A percentile compares a stretch with the other conserved stretches of the same genome.
These are phyloP conservation scores for Colletotrichum cordylinicola DNA, from an alignment of 2,329 filamentous ascomycete genomes.

Conservation along the genomic window DNA sequence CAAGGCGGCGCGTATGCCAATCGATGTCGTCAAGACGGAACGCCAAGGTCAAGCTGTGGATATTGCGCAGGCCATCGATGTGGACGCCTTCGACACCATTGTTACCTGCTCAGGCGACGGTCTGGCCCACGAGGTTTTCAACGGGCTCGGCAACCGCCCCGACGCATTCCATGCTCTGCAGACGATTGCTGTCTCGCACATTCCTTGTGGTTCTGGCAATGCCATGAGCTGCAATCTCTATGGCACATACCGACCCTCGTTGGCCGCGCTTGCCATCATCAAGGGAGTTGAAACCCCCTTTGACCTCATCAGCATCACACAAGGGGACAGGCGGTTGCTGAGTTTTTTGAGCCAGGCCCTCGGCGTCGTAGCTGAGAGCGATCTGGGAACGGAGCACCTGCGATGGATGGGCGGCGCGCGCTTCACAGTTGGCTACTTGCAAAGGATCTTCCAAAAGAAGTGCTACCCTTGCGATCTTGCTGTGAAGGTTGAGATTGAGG, in stretches of 20 bases:
- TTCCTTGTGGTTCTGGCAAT: slow-evolving; percentile 94
- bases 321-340: slow-evolving; percentile 74
- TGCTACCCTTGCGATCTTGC: slow-evolving; percentile 90
- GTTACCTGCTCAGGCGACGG: slow-evolving; percentile 93
- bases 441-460: slow-evolving; percentile 75
- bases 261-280: slow-evolving; percentile 82
- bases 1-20: slow-evolving; percentile 76
- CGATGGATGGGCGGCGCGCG: slow-evolving; percentile 90
- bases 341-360: slow-evolving; percentile 92
- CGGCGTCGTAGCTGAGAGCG: slow-evolving; percentile 88
- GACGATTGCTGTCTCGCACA: slow-evolving; percentile 81
- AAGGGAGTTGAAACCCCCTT: slow-evolving; percentile 87
- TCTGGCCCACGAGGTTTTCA: slow-evolving; percentile 91
- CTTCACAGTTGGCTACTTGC: slow-evolving; percentile 86
- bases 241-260: slow-evolving; percentile 76
- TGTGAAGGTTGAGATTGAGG: slow-evolving; percentile 79
- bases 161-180: slow-evolving; percentile 78
- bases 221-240: slow-evolving; percentile 91
- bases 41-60: slow-evolving; percentile 79
- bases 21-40: slow-evolving; percentile 77
- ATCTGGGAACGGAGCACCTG: slow-evolving; percentile 87
- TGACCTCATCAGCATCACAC: slow-evolving; percentile 87
- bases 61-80: slow-evolving; percentile 76
- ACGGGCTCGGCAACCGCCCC: slow-evolving; percentile 79
- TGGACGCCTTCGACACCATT: slow-evolving; percentile 83